Evolutionary conservation across 768 basidiomycete species (phyloP).

Genomic region (Boletales sp.): DNA sequence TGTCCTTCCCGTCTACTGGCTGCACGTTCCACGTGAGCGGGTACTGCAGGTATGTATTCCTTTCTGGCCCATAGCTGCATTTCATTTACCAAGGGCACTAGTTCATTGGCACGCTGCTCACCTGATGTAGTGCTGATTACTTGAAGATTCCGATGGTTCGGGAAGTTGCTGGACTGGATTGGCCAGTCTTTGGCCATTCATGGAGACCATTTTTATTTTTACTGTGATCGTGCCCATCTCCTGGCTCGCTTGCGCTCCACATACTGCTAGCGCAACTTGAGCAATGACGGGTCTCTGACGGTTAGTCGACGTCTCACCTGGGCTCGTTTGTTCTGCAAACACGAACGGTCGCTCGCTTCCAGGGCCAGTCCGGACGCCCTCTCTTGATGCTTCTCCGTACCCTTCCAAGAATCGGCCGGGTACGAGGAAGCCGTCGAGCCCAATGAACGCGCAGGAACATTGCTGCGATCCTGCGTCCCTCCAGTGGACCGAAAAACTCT

Average conservation of each 20-base stretch:
- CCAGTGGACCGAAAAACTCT: constrained; percentile 67
- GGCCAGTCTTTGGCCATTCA: constrained; percentile 30
- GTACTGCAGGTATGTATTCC: constrained; percentile 36
- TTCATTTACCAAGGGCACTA: constrained; percentile 2
- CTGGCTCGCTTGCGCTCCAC: constrained; percentile 18
- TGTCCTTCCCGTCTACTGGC: constrained; percentile 39
- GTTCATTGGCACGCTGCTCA: constrained; percentile 20
- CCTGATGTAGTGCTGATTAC: constrained; percentile 40
- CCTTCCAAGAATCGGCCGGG: constrained; percentile 64
- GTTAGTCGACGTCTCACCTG: constrained; percentile 31
- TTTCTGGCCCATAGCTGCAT: constrained; percentile 48
- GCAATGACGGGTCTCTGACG: background rate
- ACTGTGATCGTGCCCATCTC: constrained; percentile 54
- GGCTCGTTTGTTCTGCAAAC: constrained; percentile 43
- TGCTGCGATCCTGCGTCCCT: constrained; percentile 52
- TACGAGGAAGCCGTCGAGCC: constrained; percentile 59
- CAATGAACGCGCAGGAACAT: constrained; percentile 57
- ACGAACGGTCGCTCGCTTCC: constrained; percentile 57
- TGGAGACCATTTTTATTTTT: constrained; percentile 41
- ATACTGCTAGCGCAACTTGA: background rate
- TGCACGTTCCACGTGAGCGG: constrained; percentile 53
- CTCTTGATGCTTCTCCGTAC: constrained; percentile 47
- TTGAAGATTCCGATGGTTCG: constrained; percentile 33
- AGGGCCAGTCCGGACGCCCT: constrained; percentile 49
- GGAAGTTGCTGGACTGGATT: constrained; percentile 44